Percentiles rank a stretch among this genome's conserved stretches.
These are phyloP conservation scores for Termitomyces sp. DNA, from an alignment of 768 basidiomycete species.

Conservation along the genomic window DNA sequence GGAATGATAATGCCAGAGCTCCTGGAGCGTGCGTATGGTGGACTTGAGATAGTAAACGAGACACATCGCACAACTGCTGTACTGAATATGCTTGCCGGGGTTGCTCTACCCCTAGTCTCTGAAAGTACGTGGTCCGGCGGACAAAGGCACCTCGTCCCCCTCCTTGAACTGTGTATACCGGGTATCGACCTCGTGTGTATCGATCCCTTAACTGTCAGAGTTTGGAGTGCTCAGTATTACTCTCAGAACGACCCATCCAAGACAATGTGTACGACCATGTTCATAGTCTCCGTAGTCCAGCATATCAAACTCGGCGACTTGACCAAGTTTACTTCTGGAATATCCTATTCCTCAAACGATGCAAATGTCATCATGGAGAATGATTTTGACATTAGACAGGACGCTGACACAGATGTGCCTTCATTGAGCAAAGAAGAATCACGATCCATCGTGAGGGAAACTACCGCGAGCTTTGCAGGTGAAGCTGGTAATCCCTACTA, in stretches of 20 bases:
- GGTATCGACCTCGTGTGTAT: slow-evolving; percentile 80
- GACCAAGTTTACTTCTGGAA: slow-evolving; percentile 53
- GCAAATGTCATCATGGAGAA: slow-evolving; percentile 51
- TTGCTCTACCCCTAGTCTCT: slow-evolving; percentile 70
- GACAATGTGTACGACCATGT: slow-evolving; percentile 75
- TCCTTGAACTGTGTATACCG: slow-evolving; percentile 85
- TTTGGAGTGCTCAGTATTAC: slow-evolving; percentile 1
- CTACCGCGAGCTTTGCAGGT: slow-evolving; percentile 78
- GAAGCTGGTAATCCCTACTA: slow-evolving; percentile 10
- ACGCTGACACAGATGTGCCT: slow-evolving; percentile 30
- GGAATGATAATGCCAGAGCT: slow-evolving; percentile 84
- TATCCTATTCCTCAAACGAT: slow-evolving; percentile 50
- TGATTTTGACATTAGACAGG: slow-evolving; percentile 40
- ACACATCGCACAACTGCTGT: slow-evolving; percentile 93
- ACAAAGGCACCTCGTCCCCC: slow-evolving; percentile 81
- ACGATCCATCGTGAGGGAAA: slow-evolving; percentile 67
- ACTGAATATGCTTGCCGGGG: slow-evolving; percentile 74
- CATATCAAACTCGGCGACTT: slow-evolving; percentile 77
- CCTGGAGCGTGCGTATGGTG: slow-evolving; percentile 85
- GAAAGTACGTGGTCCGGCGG: slow-evolving; percentile 81
- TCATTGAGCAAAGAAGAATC: slow-evolving; percentile 60
- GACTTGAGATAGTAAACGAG: slow-evolving; percentile 91
- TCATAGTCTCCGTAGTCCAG: slow-evolving; percentile 69
- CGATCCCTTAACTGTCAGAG: background rate
- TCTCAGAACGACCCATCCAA: slow-evolving; percentile 74